phyloP scores from a whole-genome alignment of 2,329 filamentous ascomycete genomes.

The Lasiodiplodia sp. region DNA sequence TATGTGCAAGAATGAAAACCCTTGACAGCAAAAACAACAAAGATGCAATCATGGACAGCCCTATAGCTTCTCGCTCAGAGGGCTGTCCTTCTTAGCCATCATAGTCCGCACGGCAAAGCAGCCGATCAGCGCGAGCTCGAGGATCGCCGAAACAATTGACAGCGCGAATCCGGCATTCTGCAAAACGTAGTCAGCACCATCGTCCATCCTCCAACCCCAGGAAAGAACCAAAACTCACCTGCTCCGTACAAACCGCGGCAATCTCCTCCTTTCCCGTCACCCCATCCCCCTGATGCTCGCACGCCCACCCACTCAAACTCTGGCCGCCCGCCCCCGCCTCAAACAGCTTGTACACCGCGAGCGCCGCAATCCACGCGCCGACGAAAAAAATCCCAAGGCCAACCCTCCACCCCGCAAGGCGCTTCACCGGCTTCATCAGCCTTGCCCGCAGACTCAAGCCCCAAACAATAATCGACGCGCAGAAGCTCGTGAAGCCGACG shows the following conservation, averaged over 20 bases:
- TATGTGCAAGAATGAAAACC: neutral
- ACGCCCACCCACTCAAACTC: constrained; percentile 12
- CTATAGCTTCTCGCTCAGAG: constrained; percentile 18
- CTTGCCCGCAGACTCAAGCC: constrained; percentile 30
- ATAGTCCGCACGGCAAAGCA: constrained; percentile 6
- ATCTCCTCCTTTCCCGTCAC: constrained; percentile 5
- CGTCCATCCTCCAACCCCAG: neutral
- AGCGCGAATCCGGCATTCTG: constrained; percentile 21
- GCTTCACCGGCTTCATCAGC: constrained; percentile 33
- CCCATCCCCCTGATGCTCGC: neutral
- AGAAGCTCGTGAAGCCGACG: constrained; percentile 15
- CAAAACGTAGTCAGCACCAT: neutral
- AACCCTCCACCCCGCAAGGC: constrained; percentile 28
- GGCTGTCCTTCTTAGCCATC: neutral
- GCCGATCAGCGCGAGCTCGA: constrained; percentile 18
- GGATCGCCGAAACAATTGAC: neutral
- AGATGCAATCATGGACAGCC: neutral
- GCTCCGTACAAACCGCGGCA: constrained; percentile 30
- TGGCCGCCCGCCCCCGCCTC: neutral
- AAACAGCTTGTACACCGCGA: constrained; percentile 36
- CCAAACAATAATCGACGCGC: constrained; percentile 12
- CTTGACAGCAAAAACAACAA: neutral
- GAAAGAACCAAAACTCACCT: constrained; percentile 15
- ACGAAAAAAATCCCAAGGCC: constrained; percentile 32
- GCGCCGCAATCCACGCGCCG: constrained; percentile 37